A percentile compares a stretch with the other conserved stretches of the same genome.
Evolutionary conservation across 352 stramenopile species (phyloP).

Genomic region (Phytopythium mirpurense): DNA sequence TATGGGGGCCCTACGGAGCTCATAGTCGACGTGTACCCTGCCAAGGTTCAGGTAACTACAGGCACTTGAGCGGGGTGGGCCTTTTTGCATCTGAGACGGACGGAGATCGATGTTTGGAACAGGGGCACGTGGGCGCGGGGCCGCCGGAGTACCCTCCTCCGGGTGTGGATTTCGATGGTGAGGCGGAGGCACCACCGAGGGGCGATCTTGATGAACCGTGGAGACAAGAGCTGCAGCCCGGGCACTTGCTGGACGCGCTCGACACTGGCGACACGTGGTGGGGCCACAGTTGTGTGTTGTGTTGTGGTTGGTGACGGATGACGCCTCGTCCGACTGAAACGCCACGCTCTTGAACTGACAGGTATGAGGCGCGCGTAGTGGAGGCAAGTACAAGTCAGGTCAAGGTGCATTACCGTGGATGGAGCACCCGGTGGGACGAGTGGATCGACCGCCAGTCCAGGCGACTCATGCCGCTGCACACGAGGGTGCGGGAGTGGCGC

Average conservation of each 20-base stretch:
- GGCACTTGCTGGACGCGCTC: conserved; percentile 52
- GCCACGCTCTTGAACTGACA: too few species aligned
- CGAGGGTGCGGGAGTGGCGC: conserved; percentile 62
- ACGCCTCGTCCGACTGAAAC: too few species aligned
- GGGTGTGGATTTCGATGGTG: background rate
- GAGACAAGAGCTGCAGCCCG: conserved; percentile 37
- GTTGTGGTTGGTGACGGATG: too few species aligned
- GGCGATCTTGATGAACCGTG: conserved; percentile 30
- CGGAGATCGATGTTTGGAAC: too few species aligned
- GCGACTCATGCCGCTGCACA: conserved; percentile 90
- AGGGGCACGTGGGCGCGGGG: background rate
- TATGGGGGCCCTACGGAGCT: conserved; percentile 12
- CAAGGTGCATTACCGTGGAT: conserved; percentile 95
- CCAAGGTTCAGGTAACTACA: conserved; percentile 18
- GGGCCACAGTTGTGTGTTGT: background rate
- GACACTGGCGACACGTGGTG: conserved; percentile 70
- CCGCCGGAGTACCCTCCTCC: background rate
- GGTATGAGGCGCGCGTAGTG: conserved; percentile 52
- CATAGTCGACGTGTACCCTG: conserved; percentile 57
- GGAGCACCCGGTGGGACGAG: conserved; percentile 96
- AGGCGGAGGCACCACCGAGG: background rate
- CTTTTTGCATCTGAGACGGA: background rate
- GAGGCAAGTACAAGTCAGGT: conserved; percentile 40
- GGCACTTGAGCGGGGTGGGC: background rate
- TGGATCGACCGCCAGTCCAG: conserved; percentile 89